Evolutionary conservation across 1,284 basidiomycete genomes (phyloP), one percentile per base, ranked within the genome.

Genomic region (Ustilago cynodontis): DNA sequence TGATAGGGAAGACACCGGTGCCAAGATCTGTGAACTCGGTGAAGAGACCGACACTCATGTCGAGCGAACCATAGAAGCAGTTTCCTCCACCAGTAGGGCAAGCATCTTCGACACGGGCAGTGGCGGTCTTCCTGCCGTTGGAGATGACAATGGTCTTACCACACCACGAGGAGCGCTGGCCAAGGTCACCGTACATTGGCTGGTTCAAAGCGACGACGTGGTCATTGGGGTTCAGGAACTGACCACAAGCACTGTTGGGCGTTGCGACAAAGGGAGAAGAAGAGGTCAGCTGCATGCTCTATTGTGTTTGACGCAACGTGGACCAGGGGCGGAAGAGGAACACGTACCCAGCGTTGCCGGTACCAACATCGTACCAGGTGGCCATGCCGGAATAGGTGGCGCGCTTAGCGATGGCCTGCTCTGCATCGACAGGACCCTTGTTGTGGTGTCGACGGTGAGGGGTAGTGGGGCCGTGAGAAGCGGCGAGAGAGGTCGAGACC

Each of bases 11-110:
- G 55, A 66, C 64, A 59, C 70, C 70, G 2, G 68, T 76, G 41
- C 82, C 82, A 16, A 81, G 59, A 22, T 45, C 60, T 14, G 69
- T 51, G 50, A 83, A 83, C 16, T 74, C 65, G 57, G 79, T 68
- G 66, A 83, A 83, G 43, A 83, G 71, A 39, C 79, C 77, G 39
- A 69, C 67, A 53, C 80, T 80, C 80, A 83, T 82, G 60, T 83
- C 82, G 35, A 83, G 68, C 3, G 80, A 69, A 18, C 81, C 81
- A 43, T 78, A 76, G 35, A 62, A 76, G 63, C 81, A 83, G 65
- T 79, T 78, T 64, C 71, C 70, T 49, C 65, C 71, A 26, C 67
- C 59, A n/a, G 80, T 82, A 8, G 82, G 82, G 63, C 82, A 83
- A 41, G 82, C 82, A 50, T 83, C 82, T 61, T 72, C 67, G 24